A percentile compares a stretch with the other conserved stretches of the same genome.
These are phyloP conservation scores for Oropetium thomaeum DNA, from an alignment of 176 grass and related monocot species.

Conservation along the genomic window DNA sequence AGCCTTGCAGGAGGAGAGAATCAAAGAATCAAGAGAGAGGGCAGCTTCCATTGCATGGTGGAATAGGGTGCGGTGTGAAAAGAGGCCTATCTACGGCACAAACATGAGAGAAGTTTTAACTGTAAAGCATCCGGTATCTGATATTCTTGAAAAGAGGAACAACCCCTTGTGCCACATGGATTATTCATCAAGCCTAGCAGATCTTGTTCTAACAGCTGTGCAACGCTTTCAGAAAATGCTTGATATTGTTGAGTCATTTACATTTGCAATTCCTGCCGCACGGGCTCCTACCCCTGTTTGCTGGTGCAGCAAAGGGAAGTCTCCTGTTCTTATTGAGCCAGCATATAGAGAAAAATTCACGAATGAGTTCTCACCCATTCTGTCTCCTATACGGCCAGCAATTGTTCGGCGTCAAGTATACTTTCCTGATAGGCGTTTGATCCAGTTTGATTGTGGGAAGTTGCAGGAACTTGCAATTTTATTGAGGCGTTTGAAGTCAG, in stretches of 20 bases:
- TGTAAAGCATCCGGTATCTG: conserved; percentile 66
- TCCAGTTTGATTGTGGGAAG: conserved; percentile 99
- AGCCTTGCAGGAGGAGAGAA: conserved; percentile 76
- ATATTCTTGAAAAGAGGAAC: conserved; percentile 76
- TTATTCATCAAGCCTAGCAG: conserved; percentile 68
- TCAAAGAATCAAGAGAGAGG: conserved; percentile 73
- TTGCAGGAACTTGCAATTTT: conserved; percentile 89
- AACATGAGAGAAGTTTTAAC: conserved; percentile 69
- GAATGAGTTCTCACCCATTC: conserved; percentile 50
- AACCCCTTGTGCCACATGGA: conserved; percentile 76
- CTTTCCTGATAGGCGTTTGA: conserved; percentile 95
- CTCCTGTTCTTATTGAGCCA: conserved; percentile 68
- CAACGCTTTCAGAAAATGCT: conserved; percentile 81
- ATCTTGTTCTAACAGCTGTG: conserved; percentile 75
- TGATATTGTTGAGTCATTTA: conserved; percentile 87
- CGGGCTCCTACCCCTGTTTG: conserved; percentile 70
- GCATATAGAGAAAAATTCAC: conserved; percentile 61
- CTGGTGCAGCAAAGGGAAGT: conserved; percentile 79
- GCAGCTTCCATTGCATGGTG: conserved; percentile 85
- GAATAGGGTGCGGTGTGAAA: conserved; percentile 80
- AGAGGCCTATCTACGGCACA: conserved; percentile 86
- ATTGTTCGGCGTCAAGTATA: conserved; percentile 94
- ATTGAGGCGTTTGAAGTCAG: conserved; percentile 74
- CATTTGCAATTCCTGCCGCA: conserved; percentile 93
- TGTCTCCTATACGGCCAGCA: conserved; percentile 74